Evolutionary conservation across 768 basidiomycete species (phyloP).

Genomic region (Candolleomyces eurysporus): DNA sequence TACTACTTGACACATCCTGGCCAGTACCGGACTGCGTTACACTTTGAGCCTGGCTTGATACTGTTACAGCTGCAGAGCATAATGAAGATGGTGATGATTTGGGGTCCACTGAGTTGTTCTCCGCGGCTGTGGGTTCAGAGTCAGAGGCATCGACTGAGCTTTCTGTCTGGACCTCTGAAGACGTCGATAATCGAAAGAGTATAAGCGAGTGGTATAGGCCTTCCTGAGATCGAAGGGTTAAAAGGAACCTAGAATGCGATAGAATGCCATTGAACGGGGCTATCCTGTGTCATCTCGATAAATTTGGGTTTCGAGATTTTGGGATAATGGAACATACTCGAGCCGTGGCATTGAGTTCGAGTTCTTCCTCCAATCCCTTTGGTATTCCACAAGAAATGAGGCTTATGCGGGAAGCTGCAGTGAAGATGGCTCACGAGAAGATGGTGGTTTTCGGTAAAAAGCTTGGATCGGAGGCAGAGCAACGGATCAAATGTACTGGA

Average conservation of each 20-base stretch:
- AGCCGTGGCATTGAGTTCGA: neutral
- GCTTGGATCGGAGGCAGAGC: too few species aligned
- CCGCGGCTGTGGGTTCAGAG: neutral
- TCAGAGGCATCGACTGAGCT: constrained; percentile 4
- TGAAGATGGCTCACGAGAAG: too few species aligned
- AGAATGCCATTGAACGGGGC: constrained; percentile 41
- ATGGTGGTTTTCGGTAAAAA: too few species aligned
- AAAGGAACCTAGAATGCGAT: constrained; percentile 57
- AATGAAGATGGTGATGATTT: neutral
- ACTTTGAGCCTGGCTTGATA: neutral
- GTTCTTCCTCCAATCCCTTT: too few species aligned
- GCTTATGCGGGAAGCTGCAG: too few species aligned
- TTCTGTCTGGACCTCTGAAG: constrained; percentile 10
- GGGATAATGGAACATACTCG: neutral
- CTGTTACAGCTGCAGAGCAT: too few species aligned
- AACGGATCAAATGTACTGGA: too few species aligned
- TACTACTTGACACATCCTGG: too few species aligned
- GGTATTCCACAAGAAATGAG: too few species aligned
- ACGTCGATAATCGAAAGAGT: constrained; percentile 57
- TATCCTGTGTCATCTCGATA: constrained; percentile 31
- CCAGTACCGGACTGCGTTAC: neutral
- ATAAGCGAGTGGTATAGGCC: constrained; percentile 62
- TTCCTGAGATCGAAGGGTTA: constrained; percentile 58
- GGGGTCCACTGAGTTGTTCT: neutral
- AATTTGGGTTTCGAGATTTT: neutral